phyloP scores from a whole-genome alignment of 352 stramenopile species.

The Globisporangium uncinulatum region DNA sequence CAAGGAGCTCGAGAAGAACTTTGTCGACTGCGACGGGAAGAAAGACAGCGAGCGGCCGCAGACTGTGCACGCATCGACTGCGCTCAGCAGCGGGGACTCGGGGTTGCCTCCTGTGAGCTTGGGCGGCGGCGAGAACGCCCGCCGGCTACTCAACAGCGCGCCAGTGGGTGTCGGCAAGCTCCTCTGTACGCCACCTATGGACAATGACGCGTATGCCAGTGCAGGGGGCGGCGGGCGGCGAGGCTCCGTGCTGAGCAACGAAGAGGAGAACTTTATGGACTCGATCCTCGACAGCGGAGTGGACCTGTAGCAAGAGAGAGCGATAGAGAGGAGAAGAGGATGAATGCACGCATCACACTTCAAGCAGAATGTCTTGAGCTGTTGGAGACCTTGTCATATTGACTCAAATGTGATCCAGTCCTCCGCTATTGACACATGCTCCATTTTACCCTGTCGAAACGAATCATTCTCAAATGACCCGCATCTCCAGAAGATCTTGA shows the following conservation, averaged over 20 bases:
- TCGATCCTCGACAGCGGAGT: conserved; percentile 46
- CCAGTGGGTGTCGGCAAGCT: conserved; percentile 61
- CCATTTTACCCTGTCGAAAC: too few species aligned
- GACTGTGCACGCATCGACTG: conserved; percentile 42
- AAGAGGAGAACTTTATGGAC: conserved; percentile 84
- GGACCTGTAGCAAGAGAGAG: conserved; percentile 3
- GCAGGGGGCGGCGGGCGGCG: conserved; percentile 4
- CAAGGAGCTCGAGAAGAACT: conserved; percentile 82
- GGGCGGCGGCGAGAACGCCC: conserved; percentile 30
- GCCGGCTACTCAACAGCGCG: conserved; percentile 58
- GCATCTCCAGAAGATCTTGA: too few species aligned
- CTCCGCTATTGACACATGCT: too few species aligned
- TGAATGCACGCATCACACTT: not conserved
- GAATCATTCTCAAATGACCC: too few species aligned
- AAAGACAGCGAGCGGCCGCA: conserved; percentile 37
- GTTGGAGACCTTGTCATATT: not conserved
- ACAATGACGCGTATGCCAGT: conserved; percentile 16
- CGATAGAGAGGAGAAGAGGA: not conserved
- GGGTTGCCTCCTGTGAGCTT: conserved; percentile 38
- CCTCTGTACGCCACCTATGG: conserved; percentile 47
- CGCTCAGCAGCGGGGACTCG: conserved; percentile 1
- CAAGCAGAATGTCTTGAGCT: not conserved
- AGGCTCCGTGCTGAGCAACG: conserved; percentile 52
- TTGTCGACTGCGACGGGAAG: conserved; percentile 49
- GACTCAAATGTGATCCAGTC: too few species aligned